Conservation (phyloP, 129 eudicot genomes). For the Flaveria trinervia region DNA sequence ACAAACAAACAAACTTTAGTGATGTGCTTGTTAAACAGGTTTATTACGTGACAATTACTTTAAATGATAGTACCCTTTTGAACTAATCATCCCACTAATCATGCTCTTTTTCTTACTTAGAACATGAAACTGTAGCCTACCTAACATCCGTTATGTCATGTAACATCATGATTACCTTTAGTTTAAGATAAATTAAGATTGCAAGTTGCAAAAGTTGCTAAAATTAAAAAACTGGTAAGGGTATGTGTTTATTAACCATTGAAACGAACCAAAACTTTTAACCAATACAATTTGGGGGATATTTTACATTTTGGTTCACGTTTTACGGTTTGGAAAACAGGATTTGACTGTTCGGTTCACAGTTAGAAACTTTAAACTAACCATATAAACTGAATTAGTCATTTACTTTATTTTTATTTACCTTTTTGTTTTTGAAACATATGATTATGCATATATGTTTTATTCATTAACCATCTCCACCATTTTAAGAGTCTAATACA, state of each 20-base stretch:
- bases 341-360: background rate
- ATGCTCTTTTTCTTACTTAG: constrained; percentile 11
- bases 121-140: background rate
- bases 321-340: background rate
- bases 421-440: too few relatives aligned
- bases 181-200: background rate
- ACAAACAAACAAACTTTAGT: background rate
- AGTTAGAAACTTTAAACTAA: too few relatives aligned
- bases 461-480: background rate
- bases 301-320: too few relatives aligned
- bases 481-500: too few relatives aligned
- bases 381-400: background rate
- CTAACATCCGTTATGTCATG: constrained; percentile 7
- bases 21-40: background rate
- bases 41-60: constrained; percentile 8
- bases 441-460: too few relatives aligned
- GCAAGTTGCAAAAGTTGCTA: background rate
- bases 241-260: background rate
- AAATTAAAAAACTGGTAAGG: background rate
- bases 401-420: background rate
- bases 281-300: too few relatives aligned
- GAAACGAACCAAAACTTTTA: background rate
- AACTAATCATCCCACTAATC: background rate
- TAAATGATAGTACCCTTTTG: background rate
- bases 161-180: background rate